Percentiles rank a stretch among this genome's conserved stretches.
Conservation (phyloP, 2,329 filamentous ascomycete species). For the Fusarium longipes region DNA sequence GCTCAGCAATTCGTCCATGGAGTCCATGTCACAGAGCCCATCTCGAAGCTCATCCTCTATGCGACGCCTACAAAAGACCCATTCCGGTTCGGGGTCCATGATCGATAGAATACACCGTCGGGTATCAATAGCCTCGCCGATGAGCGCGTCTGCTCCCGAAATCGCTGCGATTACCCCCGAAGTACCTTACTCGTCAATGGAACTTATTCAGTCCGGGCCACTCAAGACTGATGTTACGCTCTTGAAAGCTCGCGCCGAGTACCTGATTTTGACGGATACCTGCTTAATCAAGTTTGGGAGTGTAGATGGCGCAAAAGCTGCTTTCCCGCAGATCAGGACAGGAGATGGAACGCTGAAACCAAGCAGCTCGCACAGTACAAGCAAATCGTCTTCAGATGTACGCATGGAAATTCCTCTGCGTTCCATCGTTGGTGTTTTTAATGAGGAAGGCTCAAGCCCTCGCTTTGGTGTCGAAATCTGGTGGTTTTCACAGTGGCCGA, state of each 20-base stretch:
- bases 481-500: slow-evolving; percentile 62
- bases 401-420: slow-evolving; percentile 62
- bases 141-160: slow-evolving; percentile 49
- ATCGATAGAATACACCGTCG: slow-evolving; percentile 56
- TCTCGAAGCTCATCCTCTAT: slow-evolving; percentile 50
- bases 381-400: slow-evolving; percentile 52
- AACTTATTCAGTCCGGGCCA: slow-evolving; percentile 58
- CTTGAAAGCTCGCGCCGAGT: slow-evolving; percentile 61
- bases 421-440: slow-evolving; percentile 64
- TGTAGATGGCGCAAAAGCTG: slow-evolving; percentile 58
- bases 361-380: slow-evolving; percentile 40
- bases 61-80: slow-evolving; percentile 53
- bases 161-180: slow-evolving; percentile 47
- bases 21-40: slow-evolving; percentile 51
- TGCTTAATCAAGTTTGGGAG: slow-evolving; percentile 64
- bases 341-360: slow-evolving; percentile 39
- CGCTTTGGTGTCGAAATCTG: slow-evolving; percentile 66
- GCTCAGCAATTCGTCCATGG: slow-evolving; percentile 55
- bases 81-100: slow-evolving; percentile 55
- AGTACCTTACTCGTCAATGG: slow-evolving; percentile 52
- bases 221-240: slow-evolving; percentile 63
- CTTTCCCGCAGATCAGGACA: slow-evolving; percentile 59
- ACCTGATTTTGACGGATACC: slow-evolving; percentile 63
- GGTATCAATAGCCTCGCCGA: slow-evolving; percentile 53
- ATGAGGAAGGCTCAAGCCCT: slow-evolving; percentile 61